phyloP scores from a whole-genome alignment of 192 early-diverging fungal genomes.

The Chytriomyces sp. region DNA sequence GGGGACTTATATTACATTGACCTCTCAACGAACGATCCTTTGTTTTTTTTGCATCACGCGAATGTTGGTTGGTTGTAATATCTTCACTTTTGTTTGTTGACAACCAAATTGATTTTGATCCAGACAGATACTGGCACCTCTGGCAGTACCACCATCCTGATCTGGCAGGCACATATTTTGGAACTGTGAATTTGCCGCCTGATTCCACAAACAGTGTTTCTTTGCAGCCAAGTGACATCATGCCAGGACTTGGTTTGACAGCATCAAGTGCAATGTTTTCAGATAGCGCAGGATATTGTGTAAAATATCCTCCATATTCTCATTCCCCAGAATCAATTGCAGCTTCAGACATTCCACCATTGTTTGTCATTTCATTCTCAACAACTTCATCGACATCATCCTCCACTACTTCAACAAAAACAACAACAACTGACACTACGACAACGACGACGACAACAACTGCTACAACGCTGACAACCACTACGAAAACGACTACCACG shows the following conservation, averaged over 20 bases:
- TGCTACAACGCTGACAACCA: neutral
- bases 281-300: constrained; percentile 27
- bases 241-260: constrained; percentile 27
- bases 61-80: constrained; percentile 40
- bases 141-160: constrained; percentile 28
- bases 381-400: neutral
- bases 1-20: constrained; percentile 37
- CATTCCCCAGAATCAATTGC: constrained; percentile 1
- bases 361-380: neutral
- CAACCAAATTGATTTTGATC: neutral
- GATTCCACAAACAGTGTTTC: constrained; percentile 2
- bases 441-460: neutral
- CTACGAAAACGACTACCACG: no score
- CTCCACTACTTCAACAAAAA: neutral
- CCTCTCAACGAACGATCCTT: constrained; percentile 41
- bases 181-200: constrained; percentile 24
- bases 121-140: constrained; percentile 35
- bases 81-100: neutral
- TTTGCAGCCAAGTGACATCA: constrained; percentile 18
- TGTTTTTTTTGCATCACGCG: constrained; percentile 48
- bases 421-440: neutral
- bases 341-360: constrained; percentile 12
- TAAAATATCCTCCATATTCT: constrained; percentile 30
- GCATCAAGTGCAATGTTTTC: constrained; percentile 15
- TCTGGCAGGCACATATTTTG: constrained; percentile 1